Evolutionary conservation across 495 filamentous ascomycete genomes (phyloP).

Genomic region (Hypomontagnella submonticulosa): DNA sequence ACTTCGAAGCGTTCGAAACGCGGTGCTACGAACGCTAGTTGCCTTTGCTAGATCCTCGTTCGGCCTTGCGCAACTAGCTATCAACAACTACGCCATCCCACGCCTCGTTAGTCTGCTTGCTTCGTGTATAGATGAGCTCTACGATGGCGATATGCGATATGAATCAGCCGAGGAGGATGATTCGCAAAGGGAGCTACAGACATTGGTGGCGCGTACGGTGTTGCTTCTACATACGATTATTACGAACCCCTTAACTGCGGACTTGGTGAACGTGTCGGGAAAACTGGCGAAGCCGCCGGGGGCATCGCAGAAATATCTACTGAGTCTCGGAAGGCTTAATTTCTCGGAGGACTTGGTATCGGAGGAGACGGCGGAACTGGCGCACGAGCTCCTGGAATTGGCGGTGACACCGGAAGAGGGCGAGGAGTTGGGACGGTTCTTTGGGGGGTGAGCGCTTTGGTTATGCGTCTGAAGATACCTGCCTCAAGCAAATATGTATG

Average conservation of each 20-base stretch:
- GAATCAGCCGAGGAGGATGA: slow-evolving; percentile 34
- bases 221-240: slow-evolving; percentile 56
- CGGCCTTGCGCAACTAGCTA: slow-evolving; percentile 52
- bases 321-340: slow-evolving; percentile 57
- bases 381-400: slow-evolving; percentile 59
- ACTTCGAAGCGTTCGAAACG: slow-evolving; percentile 48
- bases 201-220: slow-evolving; percentile 44
- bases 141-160: slow-evolving; percentile 53
- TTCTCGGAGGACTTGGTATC: slow-evolving; percentile 59
- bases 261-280: slow-evolving; percentile 48
- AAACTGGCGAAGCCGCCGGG: slow-evolving; percentile 53
- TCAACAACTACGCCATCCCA: slow-evolving; percentile 54
- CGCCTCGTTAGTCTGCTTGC: slow-evolving; percentile 53
- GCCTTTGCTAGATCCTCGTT: slow-evolving; percentile 53
- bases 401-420: slow-evolving; percentile 59
- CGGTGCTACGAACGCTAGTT: slow-evolving; percentile 51
- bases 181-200: slow-evolving; percentile 37
- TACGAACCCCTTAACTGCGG: slow-evolving; percentile 51
- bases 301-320: slow-evolving; percentile 55
- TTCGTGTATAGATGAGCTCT: slow-evolving; percentile 57
- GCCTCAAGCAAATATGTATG: background rate
- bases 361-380: slow-evolving; percentile 60
- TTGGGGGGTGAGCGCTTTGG: slow-evolving; percentile 46
- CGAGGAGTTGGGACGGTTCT: slow-evolving; percentile 53
- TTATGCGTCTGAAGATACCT: slow-evolving; percentile 12